These are phyloP conservation scores for Carallia pectinifolia DNA, from an alignment of 345 rosid species.

Conservation along the genomic window DNA sequence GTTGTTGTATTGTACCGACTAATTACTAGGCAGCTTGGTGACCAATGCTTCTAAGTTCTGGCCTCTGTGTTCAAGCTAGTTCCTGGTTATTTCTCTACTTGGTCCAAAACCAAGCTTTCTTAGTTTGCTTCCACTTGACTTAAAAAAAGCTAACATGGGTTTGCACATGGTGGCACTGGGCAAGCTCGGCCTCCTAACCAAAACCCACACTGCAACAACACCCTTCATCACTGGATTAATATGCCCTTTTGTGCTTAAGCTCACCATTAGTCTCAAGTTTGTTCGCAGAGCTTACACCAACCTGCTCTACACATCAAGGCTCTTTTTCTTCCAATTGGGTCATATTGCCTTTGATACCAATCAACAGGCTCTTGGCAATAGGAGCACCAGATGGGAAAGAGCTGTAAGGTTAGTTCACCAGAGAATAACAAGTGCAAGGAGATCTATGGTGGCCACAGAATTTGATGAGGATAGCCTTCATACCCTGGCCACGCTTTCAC, in stretches of 20 bases:
- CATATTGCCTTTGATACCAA: conserved; percentile 11
- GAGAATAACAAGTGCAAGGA: conserved; percentile 14
- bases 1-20: too few relatives aligned
- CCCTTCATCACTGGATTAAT: conserved; percentile 21
- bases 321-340: conserved; percentile 23
- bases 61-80: too few relatives aligned
- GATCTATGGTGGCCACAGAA: background rate
- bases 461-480: conserved; percentile 26
- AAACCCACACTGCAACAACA: background rate
- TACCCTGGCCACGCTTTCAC: conserved; percentile 26
- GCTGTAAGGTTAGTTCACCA: conserved; percentile 21
- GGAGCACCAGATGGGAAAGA: conserved; percentile 29
- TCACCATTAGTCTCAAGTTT: conserved; percentile 14
- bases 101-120: background rate
- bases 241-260: conserved; percentile 24
- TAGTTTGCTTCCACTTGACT: background rate
- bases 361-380: background rate
- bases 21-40: too few relatives aligned
- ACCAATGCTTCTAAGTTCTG: too few relatives aligned
- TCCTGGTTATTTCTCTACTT: too few relatives aligned
- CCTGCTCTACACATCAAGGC: conserved; percentile 7
- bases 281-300: conserved; percentile 12
- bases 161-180: conserved; percentile 23
- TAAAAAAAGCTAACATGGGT: conserved; percentile 11
- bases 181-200: conserved; percentile 26